phyloP scores from a whole-genome alignment of 108 stramenopile genomes.

The Discostella stelligeroides region DNA sequence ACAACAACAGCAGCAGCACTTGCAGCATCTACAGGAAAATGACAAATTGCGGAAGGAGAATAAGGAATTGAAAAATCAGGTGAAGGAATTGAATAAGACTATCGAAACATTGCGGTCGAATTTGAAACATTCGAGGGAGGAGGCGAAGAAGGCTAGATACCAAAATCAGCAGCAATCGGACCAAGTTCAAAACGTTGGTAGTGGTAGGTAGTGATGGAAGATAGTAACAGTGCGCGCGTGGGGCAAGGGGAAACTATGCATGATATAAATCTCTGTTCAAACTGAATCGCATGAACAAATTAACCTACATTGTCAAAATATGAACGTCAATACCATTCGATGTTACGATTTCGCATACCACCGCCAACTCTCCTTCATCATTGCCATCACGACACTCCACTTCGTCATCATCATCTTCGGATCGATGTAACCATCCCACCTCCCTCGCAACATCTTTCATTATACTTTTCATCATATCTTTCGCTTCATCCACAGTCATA shows the following conservation, averaged over 20 bases:
- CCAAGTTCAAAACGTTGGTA: no score
- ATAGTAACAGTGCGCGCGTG: not conserved
- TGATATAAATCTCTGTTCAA: no score
- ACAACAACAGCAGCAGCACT: not conserved
- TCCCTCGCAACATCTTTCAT: slow-evolving; percentile 30
- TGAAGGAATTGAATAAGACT: slow-evolving; percentile 43
- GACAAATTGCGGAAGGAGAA: slow-evolving; percentile 53
- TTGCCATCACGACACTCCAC: slow-evolving; percentile 1
- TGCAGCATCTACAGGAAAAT: slow-evolving; percentile 14
- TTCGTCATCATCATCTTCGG: not conserved
- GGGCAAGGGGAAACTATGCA: not conserved
- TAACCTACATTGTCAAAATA: slow-evolving; percentile 4
- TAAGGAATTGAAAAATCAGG: slow-evolving; percentile 56
- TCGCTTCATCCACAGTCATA: slow-evolving; percentile 12
- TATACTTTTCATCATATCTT: slow-evolving; percentile 24
- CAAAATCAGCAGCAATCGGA: slow-evolving; percentile 3
- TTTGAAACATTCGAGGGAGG: slow-evolving; percentile 37
- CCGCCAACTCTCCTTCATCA: not conserved
- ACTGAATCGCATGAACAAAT: no score
- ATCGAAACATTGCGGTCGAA: slow-evolving; percentile 33
- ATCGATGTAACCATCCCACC: slow-evolving; percentile 19
- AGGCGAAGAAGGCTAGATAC: not conserved
- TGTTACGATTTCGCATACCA: slow-evolving; percentile 37
- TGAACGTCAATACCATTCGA: slow-evolving; percentile 40
- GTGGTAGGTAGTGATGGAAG: not conserved